These are phyloP conservation scores for Entelexis sorbosivorans DNA, from an alignment of 1,139 yeast genomes.

Conservation along the genomic window DNA sequence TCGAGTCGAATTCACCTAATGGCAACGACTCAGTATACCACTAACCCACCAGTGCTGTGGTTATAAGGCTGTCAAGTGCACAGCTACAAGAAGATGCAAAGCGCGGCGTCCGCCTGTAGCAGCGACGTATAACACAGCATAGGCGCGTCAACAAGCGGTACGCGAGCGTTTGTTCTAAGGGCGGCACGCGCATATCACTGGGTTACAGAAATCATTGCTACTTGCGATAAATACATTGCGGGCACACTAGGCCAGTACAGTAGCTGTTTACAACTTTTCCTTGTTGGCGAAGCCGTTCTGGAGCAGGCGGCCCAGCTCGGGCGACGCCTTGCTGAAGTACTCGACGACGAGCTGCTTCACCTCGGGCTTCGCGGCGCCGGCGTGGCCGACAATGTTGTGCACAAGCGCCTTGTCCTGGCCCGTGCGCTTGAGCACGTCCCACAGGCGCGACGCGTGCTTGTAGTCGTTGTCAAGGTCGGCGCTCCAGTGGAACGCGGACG, in stretches of 20 bases:
- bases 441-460: constrained; percentile 56
- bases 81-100: background rate
- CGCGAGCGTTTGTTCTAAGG: too few relatives aligned
- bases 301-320: constrained; percentile 42
- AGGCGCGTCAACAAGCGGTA: too few relatives aligned
- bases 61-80: background rate
- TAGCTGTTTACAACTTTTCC: constrained; percentile 10
- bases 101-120: too few relatives aligned
- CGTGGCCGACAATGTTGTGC: constrained; percentile 74
- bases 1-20: constrained; percentile 4
- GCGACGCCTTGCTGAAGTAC: constrained; percentile 63
- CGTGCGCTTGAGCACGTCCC: constrained; percentile 54
- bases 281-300: constrained; percentile 3
- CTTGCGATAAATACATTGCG: background rate
- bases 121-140: too few relatives aligned
- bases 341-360: constrained; percentile 73
- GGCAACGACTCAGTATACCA: constrained; percentile 10
- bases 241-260: too few relatives aligned
- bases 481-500: constrained; percentile 80
- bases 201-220: too few relatives aligned
- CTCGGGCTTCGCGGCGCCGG: constrained; percentile 53
- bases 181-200: too few relatives aligned
- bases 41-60: constrained; percentile 7
- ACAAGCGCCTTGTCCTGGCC: constrained; percentile 70
- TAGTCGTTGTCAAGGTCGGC: constrained; percentile 45